Base-by-base conservation (phyloP, 148 eudicot genomes). In the Agrostemma githago region DNA sequence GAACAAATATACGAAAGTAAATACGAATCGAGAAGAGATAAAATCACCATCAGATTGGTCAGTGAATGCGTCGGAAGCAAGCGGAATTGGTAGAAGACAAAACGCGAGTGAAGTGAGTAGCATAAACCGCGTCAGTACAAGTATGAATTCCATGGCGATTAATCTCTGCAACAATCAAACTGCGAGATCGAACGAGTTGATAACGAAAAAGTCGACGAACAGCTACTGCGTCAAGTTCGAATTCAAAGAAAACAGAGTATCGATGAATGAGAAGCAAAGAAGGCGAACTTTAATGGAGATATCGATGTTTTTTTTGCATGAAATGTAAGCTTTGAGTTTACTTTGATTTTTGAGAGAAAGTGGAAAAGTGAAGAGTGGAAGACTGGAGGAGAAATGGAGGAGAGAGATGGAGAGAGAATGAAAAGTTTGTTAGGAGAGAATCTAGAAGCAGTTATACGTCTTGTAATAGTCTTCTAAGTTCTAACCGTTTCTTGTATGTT, bases 21-120 rank as follows among this genome's bases (percentile, higher is more conserved):
- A 59, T 14, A 62, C 34, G 58, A 26, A 64, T 8, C 54, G 11
- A 77, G 54, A 72, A 62, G 66, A 69, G 57, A 74, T 70, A 69
- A 43, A 53, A 21, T 19, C 58, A 80, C 83, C 75, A 43, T 80
- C 83, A 17, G 41, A 66, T 48, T 62, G 38, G 68, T 80, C 77
- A 12, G 83, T 80, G 0, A 5, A 3, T 14, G 82, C 79, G 5
- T 76, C 68, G 11, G 20, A 65, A 20, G 42, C 19, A 40, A 70
- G 41, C 42, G 72, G 61, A 11, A 39, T 42, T n/a, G 72, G 61
- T 0, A 39, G 58, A 59, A 59, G 20, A 70, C 43, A 11, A 43
- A 77, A 57, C 40, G 57, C 64, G 34, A 62, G 8, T 16, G 76
- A 3, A 34, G 63, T n/a, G 17, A 60, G 4, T 10, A 76, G 11